Conservation (phyloP, 2,329 filamentous ascomycete genomes). For the Colletotrichum sp. region DNA sequence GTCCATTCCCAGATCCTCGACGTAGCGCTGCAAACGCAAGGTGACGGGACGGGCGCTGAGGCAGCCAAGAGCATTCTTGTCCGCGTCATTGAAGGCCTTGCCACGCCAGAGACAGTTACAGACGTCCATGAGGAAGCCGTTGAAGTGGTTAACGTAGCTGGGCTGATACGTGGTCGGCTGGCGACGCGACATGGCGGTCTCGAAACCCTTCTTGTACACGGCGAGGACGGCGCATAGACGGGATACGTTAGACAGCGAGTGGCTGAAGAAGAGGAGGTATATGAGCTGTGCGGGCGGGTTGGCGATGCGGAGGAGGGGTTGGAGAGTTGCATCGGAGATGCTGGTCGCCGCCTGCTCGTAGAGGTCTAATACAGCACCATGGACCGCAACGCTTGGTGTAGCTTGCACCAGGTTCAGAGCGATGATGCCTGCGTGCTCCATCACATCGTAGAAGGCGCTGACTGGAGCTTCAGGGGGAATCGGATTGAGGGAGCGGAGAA, state of each 20-base stretch:
- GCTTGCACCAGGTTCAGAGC: conserved; percentile 65
- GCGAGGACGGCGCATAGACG: conserved; percentile 74
- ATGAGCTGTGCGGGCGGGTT: conserved; percentile 72
- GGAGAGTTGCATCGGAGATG: conserved; percentile 55
- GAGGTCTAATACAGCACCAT: conserved; percentile 71
- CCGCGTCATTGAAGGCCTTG: conserved; percentile 69
- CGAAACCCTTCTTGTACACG: conserved; percentile 76
- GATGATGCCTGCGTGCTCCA: conserved; percentile 59
- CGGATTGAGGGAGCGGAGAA: conserved; percentile 44
- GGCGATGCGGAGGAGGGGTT: conserved; percentile 65
- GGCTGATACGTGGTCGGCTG: conserved; percentile 53
- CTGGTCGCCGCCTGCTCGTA: conserved; percentile 67
- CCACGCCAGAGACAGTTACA: conserved; percentile 85
- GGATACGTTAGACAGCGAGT: conserved; percentile 67
- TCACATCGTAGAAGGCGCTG: conserved; percentile 42
- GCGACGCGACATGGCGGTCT: conserved; percentile 57
- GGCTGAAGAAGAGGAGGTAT: conserved; percentile 73
- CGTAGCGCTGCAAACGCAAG: conserved; percentile 50
- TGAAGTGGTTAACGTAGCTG: conserved; percentile 72
- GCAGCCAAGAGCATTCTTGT: conserved; percentile 67
- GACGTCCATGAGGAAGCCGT: conserved; percentile 85
- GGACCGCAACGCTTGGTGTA: conserved; percentile 43
- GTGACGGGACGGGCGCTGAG: conserved; percentile 51
- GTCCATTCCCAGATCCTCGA: conserved; percentile 50
- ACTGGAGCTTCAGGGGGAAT: conserved; percentile 39